Evolutionary conservation across 768 basidiomycete genomes (phyloP), one percentile per base, ranked within the genome.

Genomic region (Cyathus striatus): DNA sequence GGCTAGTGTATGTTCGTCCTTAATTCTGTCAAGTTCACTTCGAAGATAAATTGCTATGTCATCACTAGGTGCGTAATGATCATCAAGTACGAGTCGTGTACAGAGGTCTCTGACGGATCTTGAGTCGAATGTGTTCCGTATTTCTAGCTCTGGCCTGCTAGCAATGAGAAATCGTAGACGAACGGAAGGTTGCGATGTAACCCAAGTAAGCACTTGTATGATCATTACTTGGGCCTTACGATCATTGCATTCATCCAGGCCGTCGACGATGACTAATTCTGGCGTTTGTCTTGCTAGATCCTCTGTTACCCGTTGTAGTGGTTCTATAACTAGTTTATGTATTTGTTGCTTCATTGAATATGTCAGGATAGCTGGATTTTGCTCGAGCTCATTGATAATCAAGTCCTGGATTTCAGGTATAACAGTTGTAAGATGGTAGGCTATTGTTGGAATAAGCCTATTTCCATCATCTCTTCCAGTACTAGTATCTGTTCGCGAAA

Each of bases 241-340:
- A 22, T 45, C 37, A 13, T 24, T 16, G 25, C 57, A 58, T 46
- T 60, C 57, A 40, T 60, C 59, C 4, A 60, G 43, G 4, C 45
- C 59, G 42, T 60, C 58, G 17, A 58, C 49, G 14, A 58, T 30
- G n/a, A 60, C 16, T 13, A 54, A n/a, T n/a, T n/a, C 30, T 20
- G 17, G 12, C 6, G 49, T 23, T n/a, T 30, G 27, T n/a, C 9
- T 30, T 30, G 27, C 9, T 9, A 9, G 9, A 9, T n/a, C 27
- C n/a, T 9, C 9, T n/a, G n/a, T 30, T 9, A 30, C 27, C 9
- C 9, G 9, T 9, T n/a, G 27, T 9, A 30, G 27, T 9, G 27
- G 27, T 30, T 30, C 27, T 30, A 30, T n/a, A 30, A 30, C 9
- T n/a, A 30, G 27, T n/a, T 30, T 30, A n/a, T n/a, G 27, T 30